These are phyloP conservation scores for Cyclocybe cylindracea DNA, from an alignment of 768 basidiomycete species.

Conservation along the genomic window DNA sequence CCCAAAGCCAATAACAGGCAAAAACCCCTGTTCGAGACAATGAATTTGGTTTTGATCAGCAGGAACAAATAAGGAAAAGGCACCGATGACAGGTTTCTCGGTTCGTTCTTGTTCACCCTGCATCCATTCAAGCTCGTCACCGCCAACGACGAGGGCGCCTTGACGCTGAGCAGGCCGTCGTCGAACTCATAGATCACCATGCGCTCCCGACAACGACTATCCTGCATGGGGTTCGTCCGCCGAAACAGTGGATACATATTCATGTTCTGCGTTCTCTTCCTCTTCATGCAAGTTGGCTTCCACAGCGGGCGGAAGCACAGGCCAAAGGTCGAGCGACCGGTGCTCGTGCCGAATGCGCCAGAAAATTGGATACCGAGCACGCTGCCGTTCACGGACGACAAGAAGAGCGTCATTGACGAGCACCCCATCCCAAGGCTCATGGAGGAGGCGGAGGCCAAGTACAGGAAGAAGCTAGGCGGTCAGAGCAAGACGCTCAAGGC, in stretches of 20 bases:
- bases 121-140: no score
- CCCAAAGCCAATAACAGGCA: no score
- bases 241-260: conserved; percentile 41
- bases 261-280: conserved; percentile 38
- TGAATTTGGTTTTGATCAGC: no score
- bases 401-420: conserved; percentile 20
- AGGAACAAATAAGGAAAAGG: no score
- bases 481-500: conserved; percentile 81
- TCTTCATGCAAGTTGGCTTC: conserved; percentile 54
- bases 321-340: conserved; percentile 15
- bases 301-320: conserved; percentile 36
- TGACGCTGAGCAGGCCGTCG: no score
- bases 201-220: conserved; percentile 18
- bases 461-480: conserved; percentile 58
- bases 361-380: conserved; percentile 20
- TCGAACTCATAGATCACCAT: not conserved
- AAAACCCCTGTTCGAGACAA: no score
- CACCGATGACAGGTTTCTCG: no score
- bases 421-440: conserved; percentile 90
- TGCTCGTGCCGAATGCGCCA: conserved; percentile 16
- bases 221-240: conserved; percentile 16
- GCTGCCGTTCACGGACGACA: conserved; percentile 16
- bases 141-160: no score
- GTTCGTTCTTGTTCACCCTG: no score
- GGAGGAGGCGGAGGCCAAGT: conserved; percentile 78